phyloP scores from a whole-genome alignment of 2,329 filamentous ascomycete genomes.

The Bipolaris gigantea region DNA sequence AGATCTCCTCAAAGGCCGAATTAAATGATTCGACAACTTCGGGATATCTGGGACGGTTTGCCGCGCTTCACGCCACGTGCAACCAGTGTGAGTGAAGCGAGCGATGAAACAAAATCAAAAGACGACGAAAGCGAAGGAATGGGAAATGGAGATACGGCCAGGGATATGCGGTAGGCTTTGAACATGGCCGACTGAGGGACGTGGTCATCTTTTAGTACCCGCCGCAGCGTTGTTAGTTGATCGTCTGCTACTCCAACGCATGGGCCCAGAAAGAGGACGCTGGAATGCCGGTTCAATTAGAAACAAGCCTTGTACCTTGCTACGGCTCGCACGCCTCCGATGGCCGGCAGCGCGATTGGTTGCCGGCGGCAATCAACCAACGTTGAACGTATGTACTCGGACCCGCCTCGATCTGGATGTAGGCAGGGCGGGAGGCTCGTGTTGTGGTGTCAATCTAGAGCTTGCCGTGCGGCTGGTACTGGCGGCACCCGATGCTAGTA shows the following conservation, averaged over 20 bases:
- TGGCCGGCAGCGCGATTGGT: constrained; percentile 34
- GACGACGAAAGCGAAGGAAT: not conserved
- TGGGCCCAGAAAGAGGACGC: constrained; percentile 28
- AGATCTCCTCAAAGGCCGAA: constrained; percentile 14
- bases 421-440: constrained; percentile 26
- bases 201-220: constrained; percentile 46
- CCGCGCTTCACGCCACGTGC: constrained; percentile 30
- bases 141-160: constrained; percentile 12
- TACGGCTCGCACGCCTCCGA: constrained; percentile 37
- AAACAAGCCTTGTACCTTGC: constrained; percentile 43
- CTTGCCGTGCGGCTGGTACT: constrained; percentile 30
- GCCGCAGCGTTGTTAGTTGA: constrained; percentile 19
- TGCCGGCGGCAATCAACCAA: constrained; percentile 39
- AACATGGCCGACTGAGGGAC: constrained; percentile 27
- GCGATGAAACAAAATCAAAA: not conserved
- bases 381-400: constrained; percentile 29
- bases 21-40: constrained; percentile 22
- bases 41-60: constrained; percentile 31
- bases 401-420: constrained; percentile 26
- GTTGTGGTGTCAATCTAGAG: constrained; percentile 35
- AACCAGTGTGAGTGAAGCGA: constrained; percentile 13
- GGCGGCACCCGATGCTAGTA: constrained; percentile 27
- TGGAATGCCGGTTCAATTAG: constrained; percentile 45
- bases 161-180: constrained; percentile 17
- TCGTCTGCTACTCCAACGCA: constrained; percentile 30